Evolutionary conservation across 2,329 filamentous ascomycete species (phyloP), one percentile per base, ranked within the genome.

Genomic region (Colletotrichum caudatum): DNA sequence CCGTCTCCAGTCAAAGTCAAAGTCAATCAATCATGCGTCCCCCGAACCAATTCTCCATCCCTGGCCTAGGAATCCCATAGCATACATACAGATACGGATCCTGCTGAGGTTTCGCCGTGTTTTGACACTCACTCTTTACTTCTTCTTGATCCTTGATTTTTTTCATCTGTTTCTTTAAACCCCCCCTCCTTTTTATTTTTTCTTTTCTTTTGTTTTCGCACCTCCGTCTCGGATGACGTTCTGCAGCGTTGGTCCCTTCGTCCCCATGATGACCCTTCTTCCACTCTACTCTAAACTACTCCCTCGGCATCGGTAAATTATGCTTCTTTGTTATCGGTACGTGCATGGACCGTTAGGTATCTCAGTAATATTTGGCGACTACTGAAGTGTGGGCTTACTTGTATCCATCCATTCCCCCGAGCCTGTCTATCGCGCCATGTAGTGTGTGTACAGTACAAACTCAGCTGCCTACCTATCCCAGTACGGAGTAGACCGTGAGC

Each of bases 11-110:
- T 71, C 46, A 48, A 12, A 46, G 44, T 46, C 65, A 64, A 46
- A 48, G 46, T 48, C 65, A 69, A 64, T 54, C 65, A 71, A 64
- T 54, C 65, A 71, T 64, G 69, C 69, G 58, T 44, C 39, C 26
- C 37, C 39, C 39, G 26, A 33, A 29, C n/a, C 37, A 54, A 66
- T 56, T 51, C 51, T 59, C 53, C 33, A 64, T 69, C 48, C 59
- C 65, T 69, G 53, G 54, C 26, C 53, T 16, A 35, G 66, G 61
- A 65, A 65, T 69, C 54, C 62, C 62, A 69, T 68, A 23, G 23
- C 58, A 35, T 11, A 5, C 44, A 11, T 51, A 20, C 60, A 67
- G 60, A n/a, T 58, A 58, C 51, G 41, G 41, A 64, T 68, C 16
- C 29, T 48, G 26, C 26, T 60, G 35, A 9, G 57, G n/a, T 60